These are phyloP conservation scores for peach (Prunus persica) DNA, from an alignment of 306 rosid species.

Conservation along the genomic window DNA sequence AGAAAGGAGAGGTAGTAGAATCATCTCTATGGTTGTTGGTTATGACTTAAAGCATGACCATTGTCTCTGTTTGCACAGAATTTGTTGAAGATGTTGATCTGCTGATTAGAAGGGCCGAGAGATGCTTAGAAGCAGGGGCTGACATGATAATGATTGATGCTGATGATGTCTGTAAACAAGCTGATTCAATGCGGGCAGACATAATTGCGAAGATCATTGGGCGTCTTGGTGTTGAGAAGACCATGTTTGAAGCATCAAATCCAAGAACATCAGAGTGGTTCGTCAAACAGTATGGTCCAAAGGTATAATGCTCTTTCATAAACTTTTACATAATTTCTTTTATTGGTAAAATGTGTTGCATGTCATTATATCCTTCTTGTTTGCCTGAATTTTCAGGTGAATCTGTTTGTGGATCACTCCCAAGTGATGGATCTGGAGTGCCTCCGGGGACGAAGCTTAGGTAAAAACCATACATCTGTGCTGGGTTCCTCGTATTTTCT, in stretches of 20 bases:
- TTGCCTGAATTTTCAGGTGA: slow-evolving; percentile 54
- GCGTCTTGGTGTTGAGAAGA: slow-evolving; percentile 88
- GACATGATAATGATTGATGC: slow-evolving; percentile 88
- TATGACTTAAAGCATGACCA: not conserved
- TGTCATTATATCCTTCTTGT: not conserved
- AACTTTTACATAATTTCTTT: not conserved
- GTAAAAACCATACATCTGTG: slow-evolving; percentile 67
- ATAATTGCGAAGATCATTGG: slow-evolving; percentile 79
- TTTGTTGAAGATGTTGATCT: slow-evolving; percentile 85
- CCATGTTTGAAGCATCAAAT: slow-evolving; percentile 91
- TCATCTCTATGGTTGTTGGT: not conserved
- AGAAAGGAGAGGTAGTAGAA: not conserved
- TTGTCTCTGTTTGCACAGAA: slow-evolving; percentile 43
- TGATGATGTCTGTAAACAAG: slow-evolving; percentile 60
- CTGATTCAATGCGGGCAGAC: slow-evolving; percentile 66
- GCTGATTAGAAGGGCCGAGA: slow-evolving; percentile 81
- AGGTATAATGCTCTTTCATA: slow-evolving; percentile 38
- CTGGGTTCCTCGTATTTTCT: slow-evolving; percentile 59
- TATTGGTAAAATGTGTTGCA: not conserved
- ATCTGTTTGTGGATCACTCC: slow-evolving; percentile 90
- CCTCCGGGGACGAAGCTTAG: slow-evolving; percentile 79
- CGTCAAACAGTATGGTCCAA: slow-evolving; percentile 78
- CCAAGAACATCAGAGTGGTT: slow-evolving; percentile 85
- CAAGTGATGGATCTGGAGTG: slow-evolving; percentile 85
- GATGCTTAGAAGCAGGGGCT: slow-evolving; percentile 98